Evolutionary conservation across 805 yeast species (phyloP), one percentile per base, ranked within the genome.

Genomic region (Candida pseudofarinosa): DNA sequence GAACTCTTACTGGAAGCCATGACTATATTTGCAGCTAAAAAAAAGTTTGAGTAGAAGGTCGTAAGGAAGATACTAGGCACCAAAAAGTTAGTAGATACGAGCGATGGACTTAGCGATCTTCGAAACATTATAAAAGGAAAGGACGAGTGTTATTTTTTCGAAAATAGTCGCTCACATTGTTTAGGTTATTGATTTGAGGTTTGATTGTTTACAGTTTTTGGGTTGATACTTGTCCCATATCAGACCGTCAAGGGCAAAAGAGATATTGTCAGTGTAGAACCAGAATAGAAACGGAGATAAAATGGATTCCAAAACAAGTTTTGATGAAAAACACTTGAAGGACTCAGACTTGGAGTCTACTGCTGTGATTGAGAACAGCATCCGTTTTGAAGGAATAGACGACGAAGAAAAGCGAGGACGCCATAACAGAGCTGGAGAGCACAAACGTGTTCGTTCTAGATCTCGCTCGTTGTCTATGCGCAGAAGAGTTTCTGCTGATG

Each of bases 401-500:
- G 17, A 32, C 6, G 34, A 32, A 15, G 34, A 32, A n/a, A 15
- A 13, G 7, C 14, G 34, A 7, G 34, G 34, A n/a, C 14, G 34
- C 7, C 31, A 26, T 8, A n/a, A n/a, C n/a, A 23, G 28, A 23
- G 10, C 10, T 10, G 28, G 28, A 23, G 7, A 14, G 7, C 34
- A 7, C 34, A n/a, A 15, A 8, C 34, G 34, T 14, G 34, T 8
- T n/a, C 17, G 17, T 7, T 32, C 34, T 7, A 13, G 7, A 7
- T 23, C 28, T 10, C 34, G 34, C 7, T 13, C 14, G 15, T 32
- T 32, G 34, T 32, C 39, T 17, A 20, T n/a, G 4, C 19, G 37
- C 8, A 19, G 28, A 37, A 43, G 28, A 17, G 43, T 39, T 14
- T 31, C 37, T 13, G 68, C 71, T 4, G 54, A 51, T 6, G 47